phyloP scores from a whole-genome alignment of 2,329 filamentous ascomycete genomes.

The Curvularia spicifera region DNA sequence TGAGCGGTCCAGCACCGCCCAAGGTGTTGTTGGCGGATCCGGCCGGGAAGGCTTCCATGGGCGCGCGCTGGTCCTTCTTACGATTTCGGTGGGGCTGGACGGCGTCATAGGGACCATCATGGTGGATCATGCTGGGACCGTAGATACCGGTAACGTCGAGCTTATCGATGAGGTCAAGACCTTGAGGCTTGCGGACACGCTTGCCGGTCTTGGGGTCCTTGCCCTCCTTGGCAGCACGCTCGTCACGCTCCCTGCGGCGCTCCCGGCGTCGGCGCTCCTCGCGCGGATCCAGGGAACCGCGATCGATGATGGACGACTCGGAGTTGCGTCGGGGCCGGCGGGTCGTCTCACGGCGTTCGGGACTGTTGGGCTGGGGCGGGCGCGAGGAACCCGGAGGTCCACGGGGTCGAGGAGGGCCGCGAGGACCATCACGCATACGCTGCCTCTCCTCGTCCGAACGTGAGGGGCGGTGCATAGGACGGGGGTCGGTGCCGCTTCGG shows the following conservation, averaged over 20 bases:
- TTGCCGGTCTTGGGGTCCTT: constrained; percentile 23
- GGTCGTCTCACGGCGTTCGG: constrained; percentile 50
- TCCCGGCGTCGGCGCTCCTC: constrained; percentile 62
- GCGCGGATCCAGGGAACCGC: constrained; percentile 66
- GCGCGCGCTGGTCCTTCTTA: constrained; percentile 79
- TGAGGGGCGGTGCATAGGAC: constrained; percentile 64
- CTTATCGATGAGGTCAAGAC: constrained; percentile 92
- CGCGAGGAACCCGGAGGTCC: constrained; percentile 49
- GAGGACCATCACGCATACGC: constrained; percentile 48
- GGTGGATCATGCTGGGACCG: constrained; percentile 91
- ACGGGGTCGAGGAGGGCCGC: constrained; percentile 45
- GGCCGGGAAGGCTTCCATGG: constrained; percentile 95
- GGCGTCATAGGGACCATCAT: constrained; percentile 96
- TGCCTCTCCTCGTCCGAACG: constrained; percentile 65
- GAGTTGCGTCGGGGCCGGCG: constrained; percentile 74
- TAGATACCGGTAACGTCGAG: constrained; percentile 96
- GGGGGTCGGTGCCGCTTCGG: constrained; percentile 56
- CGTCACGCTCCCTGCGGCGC: constrained; percentile 60
- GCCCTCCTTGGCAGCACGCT: constrained; percentile 45
- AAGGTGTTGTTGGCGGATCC: constrained; percentile 91
- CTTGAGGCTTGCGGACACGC: constrained; percentile 51
- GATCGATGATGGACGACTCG: constrained; percentile 75
- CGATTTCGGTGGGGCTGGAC: constrained; percentile 94
- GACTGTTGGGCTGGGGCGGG: constrained; percentile 43
- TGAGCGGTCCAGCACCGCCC: constrained; percentile 84